phyloP scores from a whole-genome alignment of 768 basidiomycete genomes.

The Lyophyllum semitale region DNA sequence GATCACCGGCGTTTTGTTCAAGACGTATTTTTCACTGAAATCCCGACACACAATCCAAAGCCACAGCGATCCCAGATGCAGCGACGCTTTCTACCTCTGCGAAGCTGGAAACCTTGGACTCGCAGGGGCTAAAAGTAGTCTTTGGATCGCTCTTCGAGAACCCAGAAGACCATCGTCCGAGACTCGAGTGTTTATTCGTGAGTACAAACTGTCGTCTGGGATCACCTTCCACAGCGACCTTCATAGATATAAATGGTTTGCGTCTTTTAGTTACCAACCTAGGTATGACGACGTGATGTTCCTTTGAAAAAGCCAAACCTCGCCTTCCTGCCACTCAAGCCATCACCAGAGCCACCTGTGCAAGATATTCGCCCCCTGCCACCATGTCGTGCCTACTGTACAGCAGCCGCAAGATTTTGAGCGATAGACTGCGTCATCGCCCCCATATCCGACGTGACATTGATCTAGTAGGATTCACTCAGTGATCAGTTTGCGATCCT shows the following conservation, averaged over 20 bases:
- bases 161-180: slow-evolving; percentile 54
- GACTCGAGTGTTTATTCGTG: slow-evolving; percentile 73
- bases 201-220: too few species aligned
- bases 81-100: slow-evolving; percentile 37
- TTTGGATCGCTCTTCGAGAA: slow-evolving; percentile 56
- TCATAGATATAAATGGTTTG: too few species aligned
- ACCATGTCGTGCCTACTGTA: slow-evolving; percentile 3
- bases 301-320: too few species aligned
- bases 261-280: too few species aligned
- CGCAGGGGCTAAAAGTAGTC: slow-evolving; percentile 42
- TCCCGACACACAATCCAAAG: background rate
- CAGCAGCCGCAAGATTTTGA: slow-evolving; percentile 10
- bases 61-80: slow-evolving; percentile 32
- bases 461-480: slow-evolving; percentile 9
- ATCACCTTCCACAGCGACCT: too few species aligned
- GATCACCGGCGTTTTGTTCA: background rate
- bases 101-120: slow-evolving; percentile 43
- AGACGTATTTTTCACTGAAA: background rate
- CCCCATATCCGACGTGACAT: slow-evolving; percentile 19
- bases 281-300: too few species aligned
- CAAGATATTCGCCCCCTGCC: too few species aligned
- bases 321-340: too few species aligned
- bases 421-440: slow-evolving; percentile 18
- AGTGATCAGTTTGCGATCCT: background rate
- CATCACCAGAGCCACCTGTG: too few species aligned